A percentile compares a stretch with the other conserved stretches of the same genome.
Evolutionary conservation across 169 alveolate species (phyloP).

Genomic region (Plasmodium vivax): DNA sequence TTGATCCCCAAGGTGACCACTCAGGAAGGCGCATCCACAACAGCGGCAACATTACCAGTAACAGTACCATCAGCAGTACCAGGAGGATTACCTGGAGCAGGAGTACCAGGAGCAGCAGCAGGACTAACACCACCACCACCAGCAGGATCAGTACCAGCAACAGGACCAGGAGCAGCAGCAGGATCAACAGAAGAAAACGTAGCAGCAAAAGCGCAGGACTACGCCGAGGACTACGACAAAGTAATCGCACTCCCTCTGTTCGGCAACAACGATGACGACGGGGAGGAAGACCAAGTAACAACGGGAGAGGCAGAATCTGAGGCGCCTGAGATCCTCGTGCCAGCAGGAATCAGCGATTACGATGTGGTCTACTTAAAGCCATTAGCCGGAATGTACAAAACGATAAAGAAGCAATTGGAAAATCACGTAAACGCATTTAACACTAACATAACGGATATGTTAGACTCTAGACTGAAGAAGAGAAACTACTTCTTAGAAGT

Average conservation of each 20-base stretch:
- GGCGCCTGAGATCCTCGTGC: background rate
- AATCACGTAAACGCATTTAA: background rate
- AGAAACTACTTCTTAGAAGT: constrained; percentile 20
- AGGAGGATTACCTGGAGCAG: background rate
- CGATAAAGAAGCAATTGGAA: constrained; percentile 21
- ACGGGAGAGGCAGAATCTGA: constrained; percentile 1
- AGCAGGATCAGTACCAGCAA: background rate
- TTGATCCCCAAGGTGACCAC: constrained; percentile 33
- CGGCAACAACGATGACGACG: background rate
- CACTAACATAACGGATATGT: background rate
- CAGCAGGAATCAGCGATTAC: background rate
- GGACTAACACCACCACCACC: background rate
- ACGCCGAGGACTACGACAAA: constrained; percentile 14
- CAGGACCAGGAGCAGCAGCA: background rate
- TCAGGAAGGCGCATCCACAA: background rate
- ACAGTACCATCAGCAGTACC: background rate
- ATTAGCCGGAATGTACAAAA: constrained; percentile 21
- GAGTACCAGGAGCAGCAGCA: background rate
- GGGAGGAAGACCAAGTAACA: background rate
- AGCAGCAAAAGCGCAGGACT: background rate
- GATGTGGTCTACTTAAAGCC: constrained; percentile 4
- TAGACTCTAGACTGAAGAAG: constrained; percentile 17
- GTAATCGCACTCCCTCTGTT: background rate
- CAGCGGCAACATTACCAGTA: background rate
- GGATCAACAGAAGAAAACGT: background rate